Evolutionary conservation across 2,329 filamentous ascomycete species (phyloP).

Genomic region (Seiridium unicorne): DNA sequence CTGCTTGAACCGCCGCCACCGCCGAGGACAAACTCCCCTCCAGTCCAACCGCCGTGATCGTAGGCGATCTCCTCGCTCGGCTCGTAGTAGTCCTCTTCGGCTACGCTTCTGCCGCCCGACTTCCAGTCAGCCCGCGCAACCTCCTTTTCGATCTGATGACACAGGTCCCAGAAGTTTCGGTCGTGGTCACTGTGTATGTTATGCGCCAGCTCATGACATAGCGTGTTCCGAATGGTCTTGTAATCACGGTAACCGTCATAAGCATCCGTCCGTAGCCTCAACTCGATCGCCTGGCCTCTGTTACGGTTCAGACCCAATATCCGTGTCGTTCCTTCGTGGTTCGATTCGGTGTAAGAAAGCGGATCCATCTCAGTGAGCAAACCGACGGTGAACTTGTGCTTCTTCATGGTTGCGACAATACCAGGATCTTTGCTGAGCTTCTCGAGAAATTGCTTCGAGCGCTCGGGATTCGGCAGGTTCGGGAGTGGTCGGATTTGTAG

Average conservation of each 20-base stretch:
- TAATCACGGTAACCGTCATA: conserved; percentile 95
- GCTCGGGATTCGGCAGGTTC: conserved; percentile 73
- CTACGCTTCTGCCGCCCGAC: conserved; percentile 64
- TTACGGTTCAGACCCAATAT: conserved; percentile 88
- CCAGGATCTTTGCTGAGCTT: conserved; percentile 80
- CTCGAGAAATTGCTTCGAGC: conserved; percentile 69
- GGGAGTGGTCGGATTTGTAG: conserved; percentile 70
- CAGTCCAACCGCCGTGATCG: conserved; percentile 75
- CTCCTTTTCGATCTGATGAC: conserved; percentile 82
- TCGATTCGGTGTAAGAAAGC: conserved; percentile 68
- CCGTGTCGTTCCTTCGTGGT: conserved; percentile 69
- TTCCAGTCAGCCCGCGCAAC: conserved; percentile 80
- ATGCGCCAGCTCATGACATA: conserved; percentile 94
- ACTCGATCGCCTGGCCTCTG: conserved; percentile 82
- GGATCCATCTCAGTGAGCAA: conserved; percentile 97
- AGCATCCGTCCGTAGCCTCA: conserved; percentile 87
- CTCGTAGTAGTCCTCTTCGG: conserved; percentile 61
- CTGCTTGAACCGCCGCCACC: conserved; percentile 31
- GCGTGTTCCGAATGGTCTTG: conserved; percentile 81
- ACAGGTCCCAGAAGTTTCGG: conserved; percentile 84
- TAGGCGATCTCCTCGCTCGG: conserved; percentile 53
- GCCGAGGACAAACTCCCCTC: conserved; percentile 75
- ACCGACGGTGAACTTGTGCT: conserved; percentile 80
- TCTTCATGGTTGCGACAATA: conserved; percentile 78
- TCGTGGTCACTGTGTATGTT: conserved; percentile 87